A percentile compares a stretch with the other conserved stretches of the same genome.
Conservation (phyloP, 129 eudicot genomes). For the Lactuca saligna region DNA sequence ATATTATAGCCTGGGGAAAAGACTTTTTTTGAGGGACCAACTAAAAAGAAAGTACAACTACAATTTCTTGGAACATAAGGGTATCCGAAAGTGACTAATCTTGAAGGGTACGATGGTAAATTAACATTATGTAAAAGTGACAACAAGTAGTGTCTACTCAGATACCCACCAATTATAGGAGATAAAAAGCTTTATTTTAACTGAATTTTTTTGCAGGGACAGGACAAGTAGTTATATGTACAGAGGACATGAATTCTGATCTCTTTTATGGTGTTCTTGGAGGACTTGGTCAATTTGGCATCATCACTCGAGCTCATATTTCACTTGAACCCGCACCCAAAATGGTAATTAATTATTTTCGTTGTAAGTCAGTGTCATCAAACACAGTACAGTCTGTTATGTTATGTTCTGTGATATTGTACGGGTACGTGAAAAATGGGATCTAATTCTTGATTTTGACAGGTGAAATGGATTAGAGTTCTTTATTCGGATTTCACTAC, state of each 20-base stretch:
- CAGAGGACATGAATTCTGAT: conserved; percentile 69
- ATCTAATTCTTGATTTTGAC: conserved; percentile 32
- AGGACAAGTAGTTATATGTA: conserved; percentile 76
- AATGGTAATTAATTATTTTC: conserved; percentile 39
- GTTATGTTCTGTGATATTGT: not conserved
- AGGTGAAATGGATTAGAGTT: conserved; percentile 97
- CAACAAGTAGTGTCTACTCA: conserved; percentile 15
- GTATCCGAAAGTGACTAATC: conserved; percentile 20
- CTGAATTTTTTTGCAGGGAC: conserved; percentile 52
- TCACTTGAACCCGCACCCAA: conserved; percentile 80
- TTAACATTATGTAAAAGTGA: not conserved
- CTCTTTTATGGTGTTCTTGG: conserved; percentile 92
- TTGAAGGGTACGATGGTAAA: conserved; percentile 29
- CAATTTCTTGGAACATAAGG: conserved; percentile 29
- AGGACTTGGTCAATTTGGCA: conserved; percentile 96
- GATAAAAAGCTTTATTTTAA: conserved; percentile 5
- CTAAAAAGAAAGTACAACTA: conserved; percentile 33
- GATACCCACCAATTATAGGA: conserved; percentile 15
- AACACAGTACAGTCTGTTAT: too few species aligned
- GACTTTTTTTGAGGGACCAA: conserved; percentile 24
- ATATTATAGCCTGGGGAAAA: conserved; percentile 19
- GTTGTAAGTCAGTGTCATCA: not conserved
- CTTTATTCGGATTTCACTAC: conserved; percentile 67
- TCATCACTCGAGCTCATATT: conserved; percentile 82
- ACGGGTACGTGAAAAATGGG: not conserved